A percentile compares a stretch with the other conserved stretches of the same genome.
phyloP scores from a whole-genome alignment of 192 early-diverging fungal genomes.

The Coemansia sp. region DNA sequence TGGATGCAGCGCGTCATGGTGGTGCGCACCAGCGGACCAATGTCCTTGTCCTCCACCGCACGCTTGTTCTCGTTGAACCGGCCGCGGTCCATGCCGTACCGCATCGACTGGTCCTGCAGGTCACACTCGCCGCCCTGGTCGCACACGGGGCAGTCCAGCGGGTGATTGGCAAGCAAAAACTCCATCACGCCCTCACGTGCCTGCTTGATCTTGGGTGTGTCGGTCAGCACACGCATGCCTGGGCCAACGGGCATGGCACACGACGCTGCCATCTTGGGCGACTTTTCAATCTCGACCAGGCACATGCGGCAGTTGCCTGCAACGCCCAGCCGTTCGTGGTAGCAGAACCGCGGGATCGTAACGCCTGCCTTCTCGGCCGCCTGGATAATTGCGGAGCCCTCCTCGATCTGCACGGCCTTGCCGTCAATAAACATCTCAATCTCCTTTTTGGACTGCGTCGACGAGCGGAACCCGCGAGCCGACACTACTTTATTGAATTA shows the following conservation, averaged over 20 bases:
- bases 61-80: slow-evolving; percentile 93
- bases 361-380: slow-evolving; percentile 95
- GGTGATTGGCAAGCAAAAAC: slow-evolving; percentile 96
- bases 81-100: slow-evolving; percentile 92
- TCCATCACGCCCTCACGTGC: slow-evolving; percentile 92
- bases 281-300: slow-evolving; percentile 94
- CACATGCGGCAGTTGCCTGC: slow-evolving; percentile 99
- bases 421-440: slow-evolving; percentile 91
- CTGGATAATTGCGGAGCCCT: slow-evolving; percentile 94
- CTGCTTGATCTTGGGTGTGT: slow-evolving; percentile 93
- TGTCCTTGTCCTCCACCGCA: slow-evolving; percentile 95
- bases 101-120: slow-evolving; percentile 95
- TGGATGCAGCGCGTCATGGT: slow-evolving; percentile 99
- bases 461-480: slow-evolving; percentile 14
- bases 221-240: slow-evolving; percentile 96
- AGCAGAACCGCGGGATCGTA: slow-evolving; percentile 67
- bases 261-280: slow-evolving; percentile 94
- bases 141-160: slow-evolving; percentile 97
- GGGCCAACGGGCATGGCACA: slow-evolving; percentile 97
- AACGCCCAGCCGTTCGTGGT: slow-evolving; percentile 89
- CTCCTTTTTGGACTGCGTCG: slow-evolving; percentile 46
- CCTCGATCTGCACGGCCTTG: slow-evolving; percentile 84
- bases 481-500: neutral
- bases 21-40: slow-evolving; percentile 95
- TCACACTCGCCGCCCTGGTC: slow-evolving; percentile 99